Conservation (phyloP, 2,329 filamentous ascomycete genomes). For the Fusarium sp. region DNA sequence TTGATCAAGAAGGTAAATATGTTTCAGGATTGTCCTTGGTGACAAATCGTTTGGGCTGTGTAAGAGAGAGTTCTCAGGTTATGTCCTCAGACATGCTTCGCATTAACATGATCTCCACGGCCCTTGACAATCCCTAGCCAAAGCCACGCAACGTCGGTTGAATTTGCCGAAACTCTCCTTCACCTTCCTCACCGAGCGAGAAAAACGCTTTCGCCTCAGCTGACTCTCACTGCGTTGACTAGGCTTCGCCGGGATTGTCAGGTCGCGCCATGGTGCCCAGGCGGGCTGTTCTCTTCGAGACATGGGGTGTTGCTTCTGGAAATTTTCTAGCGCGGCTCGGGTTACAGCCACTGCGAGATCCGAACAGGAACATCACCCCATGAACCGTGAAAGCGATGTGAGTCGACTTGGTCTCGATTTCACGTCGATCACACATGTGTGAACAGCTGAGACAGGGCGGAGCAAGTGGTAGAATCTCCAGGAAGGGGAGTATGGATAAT, state of each 20-base stretch:
- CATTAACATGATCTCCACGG: slow-evolving; percentile 10
- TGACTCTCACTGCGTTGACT: slow-evolving; percentile 30
- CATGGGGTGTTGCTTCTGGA: slow-evolving; percentile 39
- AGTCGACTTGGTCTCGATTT: slow-evolving; percentile 2
- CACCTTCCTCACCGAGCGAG: slow-evolving; percentile 11
- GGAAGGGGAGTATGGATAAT: background rate
- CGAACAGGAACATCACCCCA: slow-evolving; percentile 36
- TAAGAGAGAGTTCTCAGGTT: background rate
- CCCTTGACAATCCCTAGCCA: slow-evolving; percentile 8
- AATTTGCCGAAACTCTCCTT: slow-evolving; percentile 11
- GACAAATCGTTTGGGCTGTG: background rate
- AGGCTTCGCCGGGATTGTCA: slow-evolving; percentile 18
- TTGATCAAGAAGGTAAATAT: background rate
- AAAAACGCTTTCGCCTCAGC: slow-evolving; percentile 38
- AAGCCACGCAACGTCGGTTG: slow-evolving; percentile 11
- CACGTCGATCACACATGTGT: background rate
- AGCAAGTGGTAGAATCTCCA: background rate
- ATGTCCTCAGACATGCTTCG: background rate
- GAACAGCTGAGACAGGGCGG: background rate
- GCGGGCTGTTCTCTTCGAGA: background rate
- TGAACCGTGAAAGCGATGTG: slow-evolving; percentile 21
- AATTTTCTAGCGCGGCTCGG: slow-evolving; percentile 43
- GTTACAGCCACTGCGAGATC: slow-evolving; percentile 25
- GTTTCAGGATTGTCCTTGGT: background rate
- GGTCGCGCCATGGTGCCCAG: slow-evolving; percentile 7